Base-by-base conservation (phyloP, 768 basidiomycete genomes). In the Mycena crocata region DNA sequence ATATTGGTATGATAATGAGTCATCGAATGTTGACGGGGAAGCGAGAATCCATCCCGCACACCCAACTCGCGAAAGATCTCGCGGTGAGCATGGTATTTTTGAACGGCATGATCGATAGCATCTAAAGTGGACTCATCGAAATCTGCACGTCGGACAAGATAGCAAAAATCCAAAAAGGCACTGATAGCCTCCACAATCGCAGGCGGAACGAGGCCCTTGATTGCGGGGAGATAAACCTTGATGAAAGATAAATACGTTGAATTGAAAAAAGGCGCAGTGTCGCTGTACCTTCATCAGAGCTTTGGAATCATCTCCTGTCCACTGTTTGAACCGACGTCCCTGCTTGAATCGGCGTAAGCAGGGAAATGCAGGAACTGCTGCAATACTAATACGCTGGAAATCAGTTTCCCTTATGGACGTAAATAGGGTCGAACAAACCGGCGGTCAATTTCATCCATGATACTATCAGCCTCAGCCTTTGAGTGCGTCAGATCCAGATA, bases 391-490 rank as follows among this genome's bases (percentile, higher is more conserved):
- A 54, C 19, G 32, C n/a, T 31, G 19, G 39, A 8, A 58, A 26
- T 15, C 12, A 35, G 15, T 10, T 9, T 21, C 3, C 4, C 7
- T 17, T 37, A n/a, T 5, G 10, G 32, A 52, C 4, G 14, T 10
- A 5, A 24, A n/a, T 15, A 9, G 52, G 15, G 2, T 30, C 3
- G 48, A 24, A 58, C 71, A 2, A 64, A 79, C 80, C 74, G 66
- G 4, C 70, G 67, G 61, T 81, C 78, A 67, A 80, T 80, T 34
- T 80, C 78, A 62, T 74, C 77, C 31, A 81, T 52, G 9, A 82
- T 79, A 4, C 34, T 56, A 37, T 74, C 66, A 0, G 71, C 76
- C 5, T 57, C 34, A 7, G 46, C 49, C 23, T 65, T 52, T 0
- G 68, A 26, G 40, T 77, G 59, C 2, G 15, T 49, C 0, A 50